Evolutionary conservation across 768 basidiomycete genomes (phyloP), one percentile per base, ranked within the genome.

Genomic region (Boletus reticuloceps): DNA sequence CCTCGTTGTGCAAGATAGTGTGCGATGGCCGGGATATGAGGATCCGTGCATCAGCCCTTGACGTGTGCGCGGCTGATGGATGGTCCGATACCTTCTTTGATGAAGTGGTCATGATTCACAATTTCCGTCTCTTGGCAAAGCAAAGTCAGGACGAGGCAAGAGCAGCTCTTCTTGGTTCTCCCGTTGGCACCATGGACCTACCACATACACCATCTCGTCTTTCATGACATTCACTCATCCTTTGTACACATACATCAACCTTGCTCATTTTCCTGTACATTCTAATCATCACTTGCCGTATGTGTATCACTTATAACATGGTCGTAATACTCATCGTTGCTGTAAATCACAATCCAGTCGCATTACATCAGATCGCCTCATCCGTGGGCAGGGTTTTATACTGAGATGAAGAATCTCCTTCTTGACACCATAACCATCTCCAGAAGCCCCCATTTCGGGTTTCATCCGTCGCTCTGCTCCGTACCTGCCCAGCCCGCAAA

Each of bases 401-500:
- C 49, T 43, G 51, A 41, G 64, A 53, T 44, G 52, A 43, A 4
- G 39, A 41, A 37, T 61, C 49, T 27, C 50, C 55, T 38, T 44
- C 52, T 29, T 56, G 55, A 32, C 60, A 47, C 58, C 69, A 53
- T 50, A 64, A 61, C 53, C 68, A 44, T 37, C 63, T 58, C 58
- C 61, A 65, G 51, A 72, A 68, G 61, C 71, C 62, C 44, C 60
- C 56, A 42, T 58, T 11, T 4, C 41, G 42, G 14, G 58, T 54
- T 32, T 61, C 55, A 29, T 52, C 45, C 32, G 47, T 50, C 19
- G 58, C 59, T 6, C 69, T 73, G 53, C 72, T 55, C 46, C 69
- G 74, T 8, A 84, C 86, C 68, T 88, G 86, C 44, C 95, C 94
- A 61, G 92, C 88, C 36, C 72, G 73, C 56, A 86, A 69, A 43